Evolutionary conservation across 2,329 filamentous ascomycete species (phyloP).

Genomic region (Mycosphaerella sp.): DNA sequence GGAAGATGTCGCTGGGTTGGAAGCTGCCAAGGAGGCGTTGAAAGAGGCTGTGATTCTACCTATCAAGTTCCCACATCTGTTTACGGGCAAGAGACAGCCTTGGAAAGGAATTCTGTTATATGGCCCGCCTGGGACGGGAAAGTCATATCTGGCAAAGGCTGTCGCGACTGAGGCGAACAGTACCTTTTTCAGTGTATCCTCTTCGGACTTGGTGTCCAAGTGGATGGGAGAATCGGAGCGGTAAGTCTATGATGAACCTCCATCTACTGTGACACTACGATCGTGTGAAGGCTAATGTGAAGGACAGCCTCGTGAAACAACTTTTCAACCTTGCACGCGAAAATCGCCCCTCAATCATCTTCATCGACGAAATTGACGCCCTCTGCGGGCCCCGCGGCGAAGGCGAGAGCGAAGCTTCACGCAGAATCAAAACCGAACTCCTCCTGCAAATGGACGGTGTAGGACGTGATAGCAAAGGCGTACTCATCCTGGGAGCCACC

Average conservation of each 20-base stretch:
- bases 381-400: constrained; percentile 88
- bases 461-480: constrained; percentile 87
- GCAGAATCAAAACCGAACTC: constrained; percentile 97
- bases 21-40: constrained; percentile 88
- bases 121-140: constrained; percentile 92
- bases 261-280: too few species aligned
- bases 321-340: constrained; percentile 97
- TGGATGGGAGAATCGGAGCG: constrained; percentile 99
- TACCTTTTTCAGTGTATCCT: constrained; percentile 98
- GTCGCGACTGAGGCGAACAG: constrained; percentile 98
- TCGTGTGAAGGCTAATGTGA: constrained; percentile 10
- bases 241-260: constrained; percentile 51
- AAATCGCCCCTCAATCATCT: constrained; percentile 97
- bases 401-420: constrained; percentile 94
- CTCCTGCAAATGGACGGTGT: constrained; percentile 99
- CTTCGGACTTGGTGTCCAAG: constrained; percentile 94
- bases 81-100: constrained; percentile 90
- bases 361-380: constrained; percentile 97
- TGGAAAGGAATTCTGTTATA: constrained; percentile 98
- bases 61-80: constrained; percentile 96
- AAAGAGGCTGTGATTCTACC: constrained; percentile 97
- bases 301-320: constrained; percentile 77
- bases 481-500: constrained; percentile 89
- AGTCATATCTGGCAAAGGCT: constrained; percentile 94
- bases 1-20: constrained; percentile 95